Base-by-base conservation (phyloP, 2,329 filamentous ascomycete species). In the Ophiostoma triangulosporum region DNA sequence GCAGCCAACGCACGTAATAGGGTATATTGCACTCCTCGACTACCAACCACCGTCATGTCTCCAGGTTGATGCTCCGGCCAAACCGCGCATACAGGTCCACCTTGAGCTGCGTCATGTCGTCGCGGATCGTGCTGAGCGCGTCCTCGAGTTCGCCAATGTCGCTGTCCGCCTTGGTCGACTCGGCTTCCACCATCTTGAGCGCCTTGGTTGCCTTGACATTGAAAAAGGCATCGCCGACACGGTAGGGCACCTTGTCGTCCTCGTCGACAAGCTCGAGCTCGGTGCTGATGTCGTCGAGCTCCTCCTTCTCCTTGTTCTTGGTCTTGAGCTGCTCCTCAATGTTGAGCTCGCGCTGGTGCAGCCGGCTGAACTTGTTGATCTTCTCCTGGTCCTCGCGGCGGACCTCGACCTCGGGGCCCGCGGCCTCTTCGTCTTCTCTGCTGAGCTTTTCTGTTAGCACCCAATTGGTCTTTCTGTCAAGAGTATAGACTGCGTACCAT, bases 251-350 rank as follows among this genome's bases (percentile, higher is more conserved):
- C 64, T 86, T 82, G 52, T 95, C 89, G 62, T 97, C 91, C 67
- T 98, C 93, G 54, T 60, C 58, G 48, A 60, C 54, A 11, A 60
- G 80, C 70, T 98, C 93, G 48, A 98, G 76, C 68, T 98, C 93
- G 52, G 77, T 87, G 2, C 84, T 85, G 53, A 98, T 78, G 68
- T 98, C 93, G 66, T 97, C 90, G 3, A 97, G 79, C 65, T 97
- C 93, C 69, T 98, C 93, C 71, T 96, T 97, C 68, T 97, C 91
- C 73, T 97, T 97, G 91, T 97, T 64, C 53, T 95, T 96, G 6
- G 70, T 67, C 64, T 85, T 84, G 59, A 97, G 70, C 62, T 93
- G 82, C 48, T 94, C 89, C 65, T 94, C 83, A 3, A 97, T 68
- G 3, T 75, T 69, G 32, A 85, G 76, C 66, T 95, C 86, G 51